Base-by-base conservation (phyloP, 768 basidiomycete genomes). In the Phylloporus sp. region DNA sequence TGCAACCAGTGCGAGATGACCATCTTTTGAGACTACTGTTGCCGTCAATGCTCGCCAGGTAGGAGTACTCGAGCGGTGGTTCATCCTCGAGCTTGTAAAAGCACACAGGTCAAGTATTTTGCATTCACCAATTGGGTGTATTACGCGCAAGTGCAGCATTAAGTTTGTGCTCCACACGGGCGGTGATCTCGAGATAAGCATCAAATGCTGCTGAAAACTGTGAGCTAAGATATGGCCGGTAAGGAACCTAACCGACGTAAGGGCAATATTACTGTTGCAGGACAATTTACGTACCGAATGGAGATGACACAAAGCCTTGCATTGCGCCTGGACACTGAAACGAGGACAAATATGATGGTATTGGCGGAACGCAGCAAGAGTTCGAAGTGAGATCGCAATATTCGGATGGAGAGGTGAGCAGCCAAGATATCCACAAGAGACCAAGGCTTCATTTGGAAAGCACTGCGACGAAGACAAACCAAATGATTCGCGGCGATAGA, bases 351-450 rank as follows among this genome's bases (percentile, higher is more conserved):
- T 28, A 8, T 10, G 24, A n/a, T 59, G 55, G 1, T 11, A 1
- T 28, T 57, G 50, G 2, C 27, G 21, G 23, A 44, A 52, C 0
- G 38, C 26, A 1, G 54, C 46, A 24, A 66, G 51, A 0, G 45
- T 61, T 5, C 33, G 39, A 0, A 58, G 34, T 0, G 56, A 57
- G 15, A 64, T 46, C 3, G 59, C 50, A 17, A 59, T 15, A 1
- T 31, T 42, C 1, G 54, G 46, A 17, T 8, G 10, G 1, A 58
- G 0, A 0, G 37, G 51, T 0, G 49, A 53, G 22, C 45, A 46
- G 2, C 57, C 51, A 1, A 58, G 10, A 13, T 50, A 58, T 0
- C 54, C 54, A 23, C 43, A 26, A 7, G 5, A 17, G 15, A 56
- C 39, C 0, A 58, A n/a, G 3, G 3, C 42, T 20, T 58, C 46